Evolutionary conservation across 306 rosid species (phyloP).

Genomic region (Ormosia semicastrata): DNA sequence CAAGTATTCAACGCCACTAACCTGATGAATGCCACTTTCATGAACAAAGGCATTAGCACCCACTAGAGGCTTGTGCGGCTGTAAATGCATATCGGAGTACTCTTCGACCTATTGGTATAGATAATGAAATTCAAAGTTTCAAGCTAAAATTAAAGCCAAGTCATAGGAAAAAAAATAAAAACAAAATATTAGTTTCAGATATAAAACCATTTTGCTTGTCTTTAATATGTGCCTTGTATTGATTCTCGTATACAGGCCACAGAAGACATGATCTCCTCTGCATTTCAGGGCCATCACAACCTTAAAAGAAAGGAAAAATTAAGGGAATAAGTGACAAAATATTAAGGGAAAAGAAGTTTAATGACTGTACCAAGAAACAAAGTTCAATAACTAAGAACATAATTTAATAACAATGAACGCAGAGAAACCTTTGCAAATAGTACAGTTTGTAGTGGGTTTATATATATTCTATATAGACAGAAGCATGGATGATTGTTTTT

Average conservation of each 20-base stretch:
- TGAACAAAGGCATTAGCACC: constrained; percentile 97
- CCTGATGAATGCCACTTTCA: constrained; percentile 99
- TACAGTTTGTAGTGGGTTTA: background rate
- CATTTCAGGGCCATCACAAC: constrained; percentile 85
- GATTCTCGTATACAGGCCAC: constrained; percentile 69
- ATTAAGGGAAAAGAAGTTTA: background rate
- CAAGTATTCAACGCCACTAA: constrained; percentile 30
- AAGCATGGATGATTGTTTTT: too few relatives aligned
- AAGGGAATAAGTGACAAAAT: background rate
- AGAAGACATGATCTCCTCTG: constrained; percentile 50
- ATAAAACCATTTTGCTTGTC: constrained; percentile 83
- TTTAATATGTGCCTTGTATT: constrained; percentile 59
- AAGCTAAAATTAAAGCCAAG: background rate
- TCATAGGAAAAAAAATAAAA: background rate
- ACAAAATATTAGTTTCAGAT: background rate
- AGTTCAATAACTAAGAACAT: too few relatives aligned
- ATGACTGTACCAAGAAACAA: too few relatives aligned
- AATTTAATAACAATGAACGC: background rate
- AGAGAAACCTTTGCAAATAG: too few relatives aligned
- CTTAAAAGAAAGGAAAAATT: constrained; percentile 15
- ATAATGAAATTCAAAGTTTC: background rate
- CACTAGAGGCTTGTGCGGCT: constrained; percentile 93
- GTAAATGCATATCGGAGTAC: constrained; percentile 75
- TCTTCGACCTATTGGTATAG: constrained; percentile 72
- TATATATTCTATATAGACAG: background rate